Evolutionary conservation across 495 filamentous ascomycete genomes (phyloP).

Genomic region (Massariosphaeria phaeospora): DNA sequence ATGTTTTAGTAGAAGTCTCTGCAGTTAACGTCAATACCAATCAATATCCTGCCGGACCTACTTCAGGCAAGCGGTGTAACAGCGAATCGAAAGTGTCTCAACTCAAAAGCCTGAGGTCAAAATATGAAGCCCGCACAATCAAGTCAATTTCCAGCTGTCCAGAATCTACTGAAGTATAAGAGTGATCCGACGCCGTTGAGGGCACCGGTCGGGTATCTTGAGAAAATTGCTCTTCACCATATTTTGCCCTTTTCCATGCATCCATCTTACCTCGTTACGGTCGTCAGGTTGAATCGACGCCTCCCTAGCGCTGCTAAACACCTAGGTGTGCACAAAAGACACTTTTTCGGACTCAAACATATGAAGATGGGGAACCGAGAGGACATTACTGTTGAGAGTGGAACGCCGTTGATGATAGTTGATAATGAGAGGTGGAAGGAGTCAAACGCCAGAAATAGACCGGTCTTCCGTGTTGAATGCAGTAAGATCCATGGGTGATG

Average conservation of each 20-base stretch:
- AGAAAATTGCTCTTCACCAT: conserved; percentile 1
- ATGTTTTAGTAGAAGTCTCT: too few species aligned
- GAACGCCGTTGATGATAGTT: background rate
- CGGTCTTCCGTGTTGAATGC: conserved; percentile 26
- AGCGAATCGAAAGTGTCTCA: too few species aligned
- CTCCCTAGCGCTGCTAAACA: conserved; percentile 22
- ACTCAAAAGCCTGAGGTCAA: too few species aligned
- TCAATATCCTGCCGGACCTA: too few species aligned
- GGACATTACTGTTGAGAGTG: conserved; percentile 19
- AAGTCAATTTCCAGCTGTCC: too few species aligned
- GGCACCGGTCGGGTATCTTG: conserved; percentile 20
- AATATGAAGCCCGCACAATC: too few species aligned
- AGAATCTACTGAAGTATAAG: too few species aligned
- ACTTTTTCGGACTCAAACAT: conserved; percentile 5
- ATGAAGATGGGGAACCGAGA: background rate
- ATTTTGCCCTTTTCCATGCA: background rate
- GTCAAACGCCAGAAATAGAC: conserved; percentile 1
- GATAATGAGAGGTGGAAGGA: background rate
- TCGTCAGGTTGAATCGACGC: conserved; percentile 36
- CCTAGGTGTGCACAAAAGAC: conserved; percentile 2
- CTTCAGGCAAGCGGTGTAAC: too few species aligned
- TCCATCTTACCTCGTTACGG: conserved; percentile 14
- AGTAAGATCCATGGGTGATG: conserved; percentile 4
- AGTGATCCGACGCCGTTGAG: conserved; percentile 14
- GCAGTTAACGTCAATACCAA: too few species aligned